phyloP scores from a whole-genome alignment of 495 filamentous ascomycete genomes.

The Astrothelium macrocarpum region DNA sequence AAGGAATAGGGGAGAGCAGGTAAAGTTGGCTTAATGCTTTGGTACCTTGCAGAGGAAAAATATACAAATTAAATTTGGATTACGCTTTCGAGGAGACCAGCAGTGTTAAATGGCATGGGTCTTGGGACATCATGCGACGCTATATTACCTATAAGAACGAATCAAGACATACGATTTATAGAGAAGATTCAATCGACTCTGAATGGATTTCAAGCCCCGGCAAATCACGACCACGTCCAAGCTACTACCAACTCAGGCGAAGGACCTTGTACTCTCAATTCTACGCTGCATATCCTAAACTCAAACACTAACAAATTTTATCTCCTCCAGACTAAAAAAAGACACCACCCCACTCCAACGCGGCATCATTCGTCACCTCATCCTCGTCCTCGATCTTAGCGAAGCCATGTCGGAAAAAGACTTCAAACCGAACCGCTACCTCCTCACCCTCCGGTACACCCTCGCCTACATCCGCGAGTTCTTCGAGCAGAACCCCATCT shows the following conservation, averaged over 20 bases:
- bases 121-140: too few species aligned
- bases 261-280: background rate
- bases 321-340: constrained; percentile 54
- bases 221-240: too few species aligned
- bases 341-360: constrained; percentile 93
- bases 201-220: too few species aligned
- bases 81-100: too few species aligned
- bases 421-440: constrained; percentile 74
- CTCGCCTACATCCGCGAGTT: constrained; percentile 85
- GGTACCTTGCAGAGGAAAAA: too few species aligned
- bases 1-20: background rate
- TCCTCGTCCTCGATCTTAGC: constrained; percentile 86
- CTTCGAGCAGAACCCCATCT: constrained; percentile 99
- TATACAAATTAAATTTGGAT: too few species aligned
- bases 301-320: background rate
- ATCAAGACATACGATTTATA: too few species aligned
- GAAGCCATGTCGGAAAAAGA: constrained; percentile 94
- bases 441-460: constrained; percentile 73
- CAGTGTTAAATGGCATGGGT: too few species aligned
- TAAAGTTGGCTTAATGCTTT: too few species aligned
- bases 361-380: constrained; percentile 90
- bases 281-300: background rate
- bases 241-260: too few species aligned
- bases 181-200: too few species aligned
- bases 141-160: too few species aligned